Base-by-base conservation (phyloP, 495 filamentous ascomycete species). In the Penicillium verhagenii region DNA sequence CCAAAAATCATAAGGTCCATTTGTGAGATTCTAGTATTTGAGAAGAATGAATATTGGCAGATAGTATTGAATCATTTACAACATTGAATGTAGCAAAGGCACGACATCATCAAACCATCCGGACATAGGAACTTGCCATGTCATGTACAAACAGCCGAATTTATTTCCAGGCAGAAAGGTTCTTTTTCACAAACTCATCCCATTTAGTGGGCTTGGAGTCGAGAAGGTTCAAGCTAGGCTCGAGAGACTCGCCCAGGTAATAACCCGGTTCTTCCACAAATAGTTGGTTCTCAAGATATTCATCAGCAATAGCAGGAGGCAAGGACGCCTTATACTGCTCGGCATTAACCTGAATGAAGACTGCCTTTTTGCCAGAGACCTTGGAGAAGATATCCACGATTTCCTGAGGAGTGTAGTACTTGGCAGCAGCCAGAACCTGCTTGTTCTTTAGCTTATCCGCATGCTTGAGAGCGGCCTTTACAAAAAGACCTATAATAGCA, bases 221-320 rank as follows among this genome's bases (percentile, higher is more conserved):
- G 14, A 61, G 28, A 21, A 65, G 50, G 11, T 58, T 45, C 49
- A 62, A 25, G 35, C 46, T 65, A 3, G 56, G 55, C 20, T 58
- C 56, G 31, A 66, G 54, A 1, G 37, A 26, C 56, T 56, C 74
- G n/a, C 74, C 75, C 10, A 72, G 70, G 56, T 77, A 83, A 53
- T 84, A 83, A 2, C 79, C 80, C 56, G 66, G 76, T 4, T 79
- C 71, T 25, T 75, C 65, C 50, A 82, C 58, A 39, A 82, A 64
- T 18, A 72, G 61, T 69, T 78, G 73, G 48, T 82, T 86, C 67
- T 85, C 76, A 48, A 79, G 68, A 33, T 80, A 38, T 62, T 83
- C 80, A 35, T 77, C 54, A 13, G 70, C 69, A 3, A 66, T 64
- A n/a, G 64, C 64, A 16, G 75, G 66, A 9, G 78, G 74, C 53